Evolutionary conservation across 2,329 filamentous ascomycete genomes (phyloP), one percentile per base, ranked within the genome.

Genomic region (Chaetomium sp.): DNA sequence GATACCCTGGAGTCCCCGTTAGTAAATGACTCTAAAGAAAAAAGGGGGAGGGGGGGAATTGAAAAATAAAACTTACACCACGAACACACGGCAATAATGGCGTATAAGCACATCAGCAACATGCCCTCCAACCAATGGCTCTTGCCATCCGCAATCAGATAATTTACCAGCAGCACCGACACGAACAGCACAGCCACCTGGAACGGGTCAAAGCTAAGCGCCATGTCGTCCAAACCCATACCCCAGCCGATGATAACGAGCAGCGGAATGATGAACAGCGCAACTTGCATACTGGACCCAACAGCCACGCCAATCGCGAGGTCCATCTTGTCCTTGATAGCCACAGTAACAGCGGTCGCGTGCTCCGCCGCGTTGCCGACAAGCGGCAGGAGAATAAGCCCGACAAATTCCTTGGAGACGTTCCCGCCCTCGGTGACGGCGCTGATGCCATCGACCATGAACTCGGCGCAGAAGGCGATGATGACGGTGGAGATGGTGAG

Each of bases 181-280:
- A 94, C 88, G 63, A 95, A 95, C 42, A 95, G 74, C 42, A 88
- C 86, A 27, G 91, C 87, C 11, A 96, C 85, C 72, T 96, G 89
- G 76, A 96, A 96, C 0, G 85, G 85, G 67, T 95, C 89, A 68
- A 96, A 94, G 69, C 86, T 86, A 5, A 95, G 79, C 19, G 85
- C 89, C 89, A 92, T 92, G 1, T 83, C 77, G 59, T 86, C 83
- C 59, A 80, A 70, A 40, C 74, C 80, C 79, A 91, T 84, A 60
- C 83, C 84, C 88, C 88, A 92, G 53, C 88, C 88, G 38, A 91
- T 81, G 40, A 91, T 79, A 55, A 91, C 86, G 36, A 91, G 79
- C 9, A 91, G 73, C 0, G 88, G 88, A 7, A 89, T 89, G 50
- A 91, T 78, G 68, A 91, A 90, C 34, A 91, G 78, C 1, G 88